These are phyloP conservation scores for Malassezia japonica DNA, from an alignment of 1,284 basidiomycete genomes.

Conservation along the genomic window DNA sequence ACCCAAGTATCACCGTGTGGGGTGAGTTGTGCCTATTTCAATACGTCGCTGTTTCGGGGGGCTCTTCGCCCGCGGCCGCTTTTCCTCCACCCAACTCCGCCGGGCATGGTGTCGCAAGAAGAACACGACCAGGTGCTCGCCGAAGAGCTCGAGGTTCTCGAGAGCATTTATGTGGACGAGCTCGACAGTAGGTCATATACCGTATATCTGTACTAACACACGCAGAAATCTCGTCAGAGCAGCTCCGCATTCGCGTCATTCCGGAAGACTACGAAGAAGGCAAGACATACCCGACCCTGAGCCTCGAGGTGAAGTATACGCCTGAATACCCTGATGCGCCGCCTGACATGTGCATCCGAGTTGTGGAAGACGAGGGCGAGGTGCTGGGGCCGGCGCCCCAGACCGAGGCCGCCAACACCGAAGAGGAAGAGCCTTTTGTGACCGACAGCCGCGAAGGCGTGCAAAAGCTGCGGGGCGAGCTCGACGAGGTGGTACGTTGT, in stretches of 20 bases:
- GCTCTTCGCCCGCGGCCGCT: background rate
- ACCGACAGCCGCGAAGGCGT: slow-evolving; percentile 7
- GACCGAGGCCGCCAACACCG: slow-evolving; percentile 13
- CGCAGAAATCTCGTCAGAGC: slow-evolving; percentile 73
- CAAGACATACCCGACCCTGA: slow-evolving; percentile 27
- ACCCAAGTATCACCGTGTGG: slow-evolving; percentile 12
- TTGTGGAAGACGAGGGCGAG: slow-evolving; percentile 52
- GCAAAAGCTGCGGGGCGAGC: slow-evolving; percentile 57
- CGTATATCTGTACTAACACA: slow-evolving; percentile 53
- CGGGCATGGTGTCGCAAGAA: slow-evolving; percentile 29
- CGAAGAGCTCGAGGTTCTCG: slow-evolving; percentile 88
- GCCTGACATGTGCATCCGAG: slow-evolving; percentile 64
- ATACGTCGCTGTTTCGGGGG: background rate
- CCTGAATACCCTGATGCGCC: slow-evolving; percentile 65
- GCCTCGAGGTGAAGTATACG: slow-evolving; percentile 63
- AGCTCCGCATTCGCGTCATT: slow-evolving; percentile 75
- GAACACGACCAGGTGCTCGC: slow-evolving; percentile 52
- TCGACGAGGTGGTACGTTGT: slow-evolving; percentile 59
- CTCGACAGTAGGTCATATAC: slow-evolving; percentile 66
- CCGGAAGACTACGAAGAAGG: slow-evolving; percentile 61
- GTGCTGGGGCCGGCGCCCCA: slow-evolving; percentile 19
- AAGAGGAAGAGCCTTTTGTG: slow-evolving; percentile 50
- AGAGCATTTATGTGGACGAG: slow-evolving; percentile 90
- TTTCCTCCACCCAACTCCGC: background rate
- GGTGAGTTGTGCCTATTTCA: background rate